Evolutionary conservation across 2,329 filamentous ascomycete species (phyloP).

Genomic region (Moelleriella libera): DNA sequence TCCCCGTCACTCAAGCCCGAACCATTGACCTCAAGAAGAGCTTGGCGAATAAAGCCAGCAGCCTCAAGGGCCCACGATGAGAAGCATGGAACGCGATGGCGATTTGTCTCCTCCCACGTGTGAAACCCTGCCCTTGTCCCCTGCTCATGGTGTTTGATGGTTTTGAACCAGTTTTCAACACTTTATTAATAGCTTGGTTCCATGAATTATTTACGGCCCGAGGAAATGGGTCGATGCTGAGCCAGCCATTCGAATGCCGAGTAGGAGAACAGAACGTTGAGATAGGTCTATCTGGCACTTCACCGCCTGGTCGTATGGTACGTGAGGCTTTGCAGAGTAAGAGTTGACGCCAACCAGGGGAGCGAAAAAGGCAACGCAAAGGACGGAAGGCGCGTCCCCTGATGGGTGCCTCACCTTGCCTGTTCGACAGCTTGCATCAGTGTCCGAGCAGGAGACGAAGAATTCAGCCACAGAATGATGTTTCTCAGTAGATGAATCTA

Average conservation of each 20-base stretch:
- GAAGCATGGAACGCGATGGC: background rate
- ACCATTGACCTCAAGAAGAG: background rate
- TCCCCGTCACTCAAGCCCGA: background rate
- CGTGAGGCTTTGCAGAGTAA: too few species aligned
- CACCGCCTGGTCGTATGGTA: too few species aligned
- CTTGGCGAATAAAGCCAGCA: background rate
- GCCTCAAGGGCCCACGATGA: background rate
- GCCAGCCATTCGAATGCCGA: background rate
- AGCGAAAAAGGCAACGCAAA: too few species aligned
- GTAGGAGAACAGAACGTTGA: background rate
- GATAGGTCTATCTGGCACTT: too few species aligned
- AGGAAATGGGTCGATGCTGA: background rate
- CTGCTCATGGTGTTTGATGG: background rate
- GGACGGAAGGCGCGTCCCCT: too few species aligned
- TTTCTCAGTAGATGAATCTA: too few species aligned
- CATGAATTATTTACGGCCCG: background rate
- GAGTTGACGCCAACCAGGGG: too few species aligned
- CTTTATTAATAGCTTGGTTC: background rate
- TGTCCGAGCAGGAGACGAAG: too few species aligned
- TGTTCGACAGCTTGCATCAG: too few species aligned
- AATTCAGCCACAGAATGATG: too few species aligned
- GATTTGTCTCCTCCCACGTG: background rate
- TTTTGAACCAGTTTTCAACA: background rate
- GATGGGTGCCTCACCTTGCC: too few species aligned
- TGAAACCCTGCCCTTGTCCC: background rate